phyloP scores from a whole-genome alignment of 306 rosid genomes.

The Ormosia semicastrata region DNA sequence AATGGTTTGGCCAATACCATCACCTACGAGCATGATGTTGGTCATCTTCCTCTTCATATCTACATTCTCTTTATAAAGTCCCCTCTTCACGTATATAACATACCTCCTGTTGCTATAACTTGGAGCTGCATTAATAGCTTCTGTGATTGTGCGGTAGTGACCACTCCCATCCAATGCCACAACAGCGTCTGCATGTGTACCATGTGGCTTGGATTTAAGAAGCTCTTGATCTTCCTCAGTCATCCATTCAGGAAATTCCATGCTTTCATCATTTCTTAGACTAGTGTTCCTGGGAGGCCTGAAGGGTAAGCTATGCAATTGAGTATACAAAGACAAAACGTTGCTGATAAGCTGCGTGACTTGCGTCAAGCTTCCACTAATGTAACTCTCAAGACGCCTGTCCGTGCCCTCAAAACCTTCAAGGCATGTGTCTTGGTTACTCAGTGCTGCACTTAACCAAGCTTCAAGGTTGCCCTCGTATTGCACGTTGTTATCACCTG shows the following conservation, averaged over 20 bases:
- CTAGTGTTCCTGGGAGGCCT: conserved; percentile 43
- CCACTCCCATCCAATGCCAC: conserved; percentile 93
- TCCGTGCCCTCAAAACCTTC: conserved; percentile 98
- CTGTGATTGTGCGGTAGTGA: conserved; percentile 58
- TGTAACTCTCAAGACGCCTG: conserved; percentile 61
- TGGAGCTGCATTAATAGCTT: conserved; percentile 82
- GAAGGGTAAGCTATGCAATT: conserved; percentile 61
- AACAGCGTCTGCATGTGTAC: conserved; percentile 43
- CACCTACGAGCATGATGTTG: conserved; percentile 80
- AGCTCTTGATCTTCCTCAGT: conserved; percentile 60
- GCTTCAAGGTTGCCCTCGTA: conserved; percentile 75
- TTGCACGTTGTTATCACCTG: conserved; percentile 40
- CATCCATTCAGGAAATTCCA: conserved; percentile 73
- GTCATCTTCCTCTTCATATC: conserved; percentile 87
- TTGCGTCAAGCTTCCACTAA: conserved; percentile 76
- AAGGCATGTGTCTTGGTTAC: conserved; percentile 94
- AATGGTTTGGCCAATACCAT: conserved; percentile 80
- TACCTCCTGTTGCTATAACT: conserved; percentile 54
- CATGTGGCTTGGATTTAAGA: conserved; percentile 39
- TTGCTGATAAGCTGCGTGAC: conserved; percentile 83
- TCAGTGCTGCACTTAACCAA: conserved; percentile 92
- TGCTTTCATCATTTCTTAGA: neutral
- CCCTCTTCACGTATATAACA: conserved; percentile 71
- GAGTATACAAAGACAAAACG: conserved; percentile 71
- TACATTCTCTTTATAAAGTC: conserved; percentile 71